These are phyloP conservation scores for Ustilago crameri DNA, from an alignment of 1,284 basidiomycete genomes.

Conservation along the genomic window DNA sequence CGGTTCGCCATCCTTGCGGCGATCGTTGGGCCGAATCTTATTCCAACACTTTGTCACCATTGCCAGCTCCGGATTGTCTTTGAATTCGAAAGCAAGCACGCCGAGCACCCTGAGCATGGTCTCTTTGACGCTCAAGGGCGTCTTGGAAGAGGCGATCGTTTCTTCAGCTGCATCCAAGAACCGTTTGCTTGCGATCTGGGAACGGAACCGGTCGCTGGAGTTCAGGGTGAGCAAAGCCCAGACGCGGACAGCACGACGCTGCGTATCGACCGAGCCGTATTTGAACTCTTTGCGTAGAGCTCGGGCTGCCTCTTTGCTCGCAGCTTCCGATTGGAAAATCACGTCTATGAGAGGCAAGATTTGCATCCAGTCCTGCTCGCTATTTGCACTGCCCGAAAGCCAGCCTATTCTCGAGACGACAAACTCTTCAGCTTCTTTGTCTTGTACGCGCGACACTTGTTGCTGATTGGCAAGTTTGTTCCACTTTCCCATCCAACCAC, in stretches of 20 bases:
- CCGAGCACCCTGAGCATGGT: constrained; percentile 53
- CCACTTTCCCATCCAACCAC: constrained; percentile 44
- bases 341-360: constrained; percentile 42
- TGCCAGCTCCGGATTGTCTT: constrained; percentile 45
- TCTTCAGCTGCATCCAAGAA: constrained; percentile 61
- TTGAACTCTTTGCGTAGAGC: constrained; percentile 63
- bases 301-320: constrained; percentile 60
- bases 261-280: constrained; percentile 40
- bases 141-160: constrained; percentile 48
- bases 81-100: constrained; percentile 59
- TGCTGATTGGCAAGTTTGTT: constrained; percentile 33
- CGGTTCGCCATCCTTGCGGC: constrained; percentile 51
- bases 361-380: constrained; percentile 49
- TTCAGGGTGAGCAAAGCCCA: constrained; percentile 60
- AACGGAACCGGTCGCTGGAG: constrained; percentile 52
- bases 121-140: constrained; percentile 54
- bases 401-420: constrained; percentile 36
- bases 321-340: constrained; percentile 50
- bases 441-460: constrained; percentile 20
- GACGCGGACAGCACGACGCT: constrained; percentile 51
- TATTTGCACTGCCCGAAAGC: constrained; percentile 35
- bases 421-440: constrained; percentile 33
- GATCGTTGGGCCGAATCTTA: constrained; percentile 51
- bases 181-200: constrained; percentile 56
- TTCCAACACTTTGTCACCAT: constrained; percentile 61